Evolutionary conservation across 2,329 filamentous ascomycete genomes (phyloP), one percentile per base, ranked within the genome.

Genomic region (Colletotrichum trifolii): DNA sequence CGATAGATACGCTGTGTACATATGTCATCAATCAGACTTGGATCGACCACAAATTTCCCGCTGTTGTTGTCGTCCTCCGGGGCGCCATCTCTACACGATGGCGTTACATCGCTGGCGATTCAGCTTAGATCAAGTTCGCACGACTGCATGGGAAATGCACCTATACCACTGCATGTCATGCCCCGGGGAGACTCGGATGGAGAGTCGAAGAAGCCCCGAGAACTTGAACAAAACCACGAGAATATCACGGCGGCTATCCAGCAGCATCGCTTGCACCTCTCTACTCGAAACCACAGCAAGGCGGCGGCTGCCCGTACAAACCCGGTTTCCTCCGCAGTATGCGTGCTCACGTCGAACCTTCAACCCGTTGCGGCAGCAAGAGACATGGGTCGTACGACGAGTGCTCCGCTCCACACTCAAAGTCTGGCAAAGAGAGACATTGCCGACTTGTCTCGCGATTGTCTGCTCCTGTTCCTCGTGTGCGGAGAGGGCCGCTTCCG

Each of bases 11-110:
- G 64, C 60, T 67, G 64, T 68, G 67, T 68, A 68, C 60, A 68
- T 68, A 68, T 67, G 67, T 64, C 67, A 68, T 68, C 55, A 64
- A 67, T 63, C 60, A 66, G 60, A 66, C 60, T 54, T 57, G 58
- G 58, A 65, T 65, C 62, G 34, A 48, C 42, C 58, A 55, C 50
- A 42, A 47, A 35, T 35, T 54, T 62, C 25, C 58, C 34, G 15
- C 38, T 53, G 15, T 43, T 46, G 10, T 35, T 13, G 38, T 34
- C 4, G 12, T 6, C 13, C 39, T 34, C 46, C 25, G 25, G 25
- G 25, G 25, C 25, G 25, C 25, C 25, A 25, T 25, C 25, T 3
- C 25, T 25, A 25, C 4, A 4, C 25, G 25, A 25, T 25, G 25
- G 25, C 25, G 25, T 25, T 25, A 4, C 25, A 25, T 25, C 25